A percentile compares a stretch with the other conserved stretches of the same genome.
These are phyloP conservation scores for Yarrowia hollandica DNA, from an alignment of 805 yeast species.

Conservation along the genomic window DNA sequence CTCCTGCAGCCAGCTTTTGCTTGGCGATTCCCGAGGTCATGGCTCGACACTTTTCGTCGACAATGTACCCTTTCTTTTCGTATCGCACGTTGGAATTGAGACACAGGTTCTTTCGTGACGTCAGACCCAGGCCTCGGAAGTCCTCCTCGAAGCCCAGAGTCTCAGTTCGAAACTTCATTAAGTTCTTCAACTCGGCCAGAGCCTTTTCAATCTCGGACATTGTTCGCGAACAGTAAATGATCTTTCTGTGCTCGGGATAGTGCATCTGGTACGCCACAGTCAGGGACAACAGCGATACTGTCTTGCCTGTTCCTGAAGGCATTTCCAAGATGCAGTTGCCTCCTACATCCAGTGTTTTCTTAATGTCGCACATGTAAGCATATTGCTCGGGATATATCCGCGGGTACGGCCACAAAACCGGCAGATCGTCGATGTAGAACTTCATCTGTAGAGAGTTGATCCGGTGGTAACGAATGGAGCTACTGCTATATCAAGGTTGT, in stretches of 20 bases:
- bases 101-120: constrained; percentile 92
- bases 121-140: constrained; percentile 89
- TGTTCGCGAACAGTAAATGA: constrained; percentile 97
- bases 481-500: constrained; percentile 10
- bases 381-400: constrained; percentile 97
- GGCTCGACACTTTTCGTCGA: constrained; percentile 94
- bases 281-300: constrained; percentile 84
- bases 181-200: constrained; percentile 77
- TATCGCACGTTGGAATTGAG: constrained; percentile 83
- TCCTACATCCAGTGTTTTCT: constrained; percentile 89
- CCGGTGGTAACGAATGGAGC: neutral
- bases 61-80: constrained; percentile 87
- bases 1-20: constrained; percentile 59
- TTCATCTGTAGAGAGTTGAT: constrained; percentile 48
- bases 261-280: constrained; percentile 93
- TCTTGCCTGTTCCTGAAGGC: constrained; percentile 99
- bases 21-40: constrained; percentile 89
- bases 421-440: constrained; percentile 92
- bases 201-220: constrained; percentile 99
- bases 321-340: constrained; percentile 95
- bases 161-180: constrained; percentile 82
- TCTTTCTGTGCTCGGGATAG: constrained; percentile 91
- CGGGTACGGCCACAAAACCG: constrained; percentile 95
- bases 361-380: constrained; percentile 95
- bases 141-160: constrained; percentile 87